These are phyloP conservation scores for Sanghuangporus sanghuang DNA, from an alignment of 1,284 basidiomycete genomes.

Conservation along the genomic window DNA sequence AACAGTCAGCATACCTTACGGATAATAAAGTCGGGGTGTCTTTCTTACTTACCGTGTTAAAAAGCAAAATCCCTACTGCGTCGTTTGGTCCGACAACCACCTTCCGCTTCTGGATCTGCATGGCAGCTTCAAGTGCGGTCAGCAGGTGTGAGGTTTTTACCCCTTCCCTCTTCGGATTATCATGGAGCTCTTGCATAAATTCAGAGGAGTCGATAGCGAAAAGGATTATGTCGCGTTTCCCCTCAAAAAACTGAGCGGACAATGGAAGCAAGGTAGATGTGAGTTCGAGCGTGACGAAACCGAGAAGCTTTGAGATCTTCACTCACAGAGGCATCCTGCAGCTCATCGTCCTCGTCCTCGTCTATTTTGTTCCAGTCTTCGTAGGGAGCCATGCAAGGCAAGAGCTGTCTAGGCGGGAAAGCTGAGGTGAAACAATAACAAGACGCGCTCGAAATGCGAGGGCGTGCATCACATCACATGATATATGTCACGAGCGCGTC, in stretches of 20 bases:
- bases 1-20: neutral
- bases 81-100: constrained; percentile 85
- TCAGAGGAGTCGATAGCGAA: constrained; percentile 92
- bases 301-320: neutral
- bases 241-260: constrained; percentile 56
- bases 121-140: constrained; percentile 74
- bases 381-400: constrained; percentile 44
- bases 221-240: constrained; percentile 77
- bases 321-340: constrained; percentile 64
- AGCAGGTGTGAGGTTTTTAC: constrained; percentile 60
- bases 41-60: constrained; percentile 75
- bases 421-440: neutral
- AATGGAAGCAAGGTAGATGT: constrained; percentile 2
- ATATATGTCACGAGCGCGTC: neutral
- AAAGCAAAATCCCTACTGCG: constrained; percentile 84
- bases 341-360: constrained; percentile 73
- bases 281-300: neutral
- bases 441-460: neutral
- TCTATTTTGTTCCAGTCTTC: constrained; percentile 74
- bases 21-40: neutral
- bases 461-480: neutral
- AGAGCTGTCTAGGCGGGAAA: neutral
- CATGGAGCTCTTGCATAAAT: constrained; percentile 76
- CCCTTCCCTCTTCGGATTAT: constrained; percentile 56
- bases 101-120: constrained; percentile 85